Evolutionary conservation across 192 early-diverging fungal genomes (phyloP).

Genomic region (Umbelopsis vinacea): DNA sequence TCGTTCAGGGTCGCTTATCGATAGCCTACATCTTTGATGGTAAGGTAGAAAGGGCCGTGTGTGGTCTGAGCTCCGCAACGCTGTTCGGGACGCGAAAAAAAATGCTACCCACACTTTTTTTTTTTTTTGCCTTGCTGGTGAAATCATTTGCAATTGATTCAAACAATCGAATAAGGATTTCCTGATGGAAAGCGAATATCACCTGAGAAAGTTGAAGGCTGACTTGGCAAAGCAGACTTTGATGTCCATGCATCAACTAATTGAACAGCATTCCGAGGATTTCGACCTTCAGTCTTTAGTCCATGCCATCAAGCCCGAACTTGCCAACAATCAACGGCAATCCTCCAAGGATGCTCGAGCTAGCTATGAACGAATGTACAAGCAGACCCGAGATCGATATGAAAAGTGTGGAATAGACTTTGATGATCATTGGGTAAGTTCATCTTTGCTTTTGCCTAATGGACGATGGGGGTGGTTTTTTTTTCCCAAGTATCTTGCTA

Average conservation of each 20-base stretch:
- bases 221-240: slow-evolving; percentile 30
- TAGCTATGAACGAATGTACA: slow-evolving; percentile 24
- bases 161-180: neutral
- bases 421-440: slow-evolving; percentile 39
- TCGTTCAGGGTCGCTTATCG: too few relatives aligned
- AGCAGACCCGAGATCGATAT: slow-evolving; percentile 24
- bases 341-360: neutral
- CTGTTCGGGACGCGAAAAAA: slow-evolving; percentile 13
- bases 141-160: slow-evolving; percentile 4
- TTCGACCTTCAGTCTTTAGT: slow-evolving; percentile 19
- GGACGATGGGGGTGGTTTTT: too few relatives aligned
- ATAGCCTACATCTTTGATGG: too few relatives aligned
- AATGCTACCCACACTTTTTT: slow-evolving; percentile 22
- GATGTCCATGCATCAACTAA: slow-evolving; percentile 24
- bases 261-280: slow-evolving; percentile 20
- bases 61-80: neutral
- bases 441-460: neutral
- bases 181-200: slow-evolving; percentile 20
- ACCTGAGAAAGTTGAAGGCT: slow-evolving; percentile 29
- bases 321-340: neutral
- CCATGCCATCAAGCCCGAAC: slow-evolving; percentile 6
- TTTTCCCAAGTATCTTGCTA: too few relatives aligned
- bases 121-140: neutral
- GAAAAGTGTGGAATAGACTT: slow-evolving; percentile 22
- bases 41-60: neutral